A percentile compares a stretch with the other conserved stretches of the same genome.
Conservation (phyloP, 331 rosid species). For the Phaseolus coccineus region DNA sequence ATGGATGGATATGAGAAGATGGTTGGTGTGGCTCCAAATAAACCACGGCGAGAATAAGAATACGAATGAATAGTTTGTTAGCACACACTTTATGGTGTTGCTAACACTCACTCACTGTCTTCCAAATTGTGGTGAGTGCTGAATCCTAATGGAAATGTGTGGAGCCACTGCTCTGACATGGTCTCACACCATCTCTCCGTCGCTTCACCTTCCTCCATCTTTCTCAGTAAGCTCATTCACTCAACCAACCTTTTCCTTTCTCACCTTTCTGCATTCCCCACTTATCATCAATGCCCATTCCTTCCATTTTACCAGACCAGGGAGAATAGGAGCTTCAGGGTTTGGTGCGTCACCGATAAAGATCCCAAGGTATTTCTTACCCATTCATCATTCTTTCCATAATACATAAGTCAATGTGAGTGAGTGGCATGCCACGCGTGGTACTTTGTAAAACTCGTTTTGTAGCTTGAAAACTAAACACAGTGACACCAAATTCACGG, state of each 20-base stretch:
- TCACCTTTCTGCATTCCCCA: neutral
- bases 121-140: neutral
- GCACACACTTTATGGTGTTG: constrained; percentile 8
- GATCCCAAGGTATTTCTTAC: constrained; percentile 57
- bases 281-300: neutral
- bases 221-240: constrained; percentile 56
- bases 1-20: constrained; percentile 50
- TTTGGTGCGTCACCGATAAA: constrained; percentile 66
- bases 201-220: constrained; percentile 61
- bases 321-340: constrained; percentile 54
- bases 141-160: constrained; percentile 54
- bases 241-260: neutral
- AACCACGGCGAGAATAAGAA: constrained; percentile 48
- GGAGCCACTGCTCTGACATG: constrained; percentile 68
- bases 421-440: neutral
- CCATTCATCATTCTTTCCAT: neutral
- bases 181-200: constrained; percentile 61
- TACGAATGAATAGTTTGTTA: neutral
- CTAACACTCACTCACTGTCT: neutral
- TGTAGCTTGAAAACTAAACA: neutral
- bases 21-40: constrained; percentile 66
- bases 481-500: neutral
- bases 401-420: too few species aligned
- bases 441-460: neutral
- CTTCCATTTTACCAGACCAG: constrained; percentile 43